These are phyloP conservation scores for Prunus yedoensis DNA, from an alignment of 331 rosid species.

Conservation along the genomic window DNA sequence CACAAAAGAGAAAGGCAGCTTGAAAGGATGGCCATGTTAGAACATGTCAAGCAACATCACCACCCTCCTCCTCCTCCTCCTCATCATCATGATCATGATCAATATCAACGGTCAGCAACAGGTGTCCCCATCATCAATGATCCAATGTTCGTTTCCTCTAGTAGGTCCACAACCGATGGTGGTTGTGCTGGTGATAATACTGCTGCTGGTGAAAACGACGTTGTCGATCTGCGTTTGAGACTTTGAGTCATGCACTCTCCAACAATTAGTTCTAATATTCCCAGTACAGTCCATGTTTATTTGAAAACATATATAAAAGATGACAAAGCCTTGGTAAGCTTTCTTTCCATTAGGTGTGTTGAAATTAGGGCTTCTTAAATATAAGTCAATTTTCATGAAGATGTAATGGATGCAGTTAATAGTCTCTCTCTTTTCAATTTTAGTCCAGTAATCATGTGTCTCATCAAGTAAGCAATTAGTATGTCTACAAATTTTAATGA, in stretches of 20 bases:
- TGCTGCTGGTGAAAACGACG: not conserved
- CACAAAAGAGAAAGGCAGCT: constrained; percentile 33
- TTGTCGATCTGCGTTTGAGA: constrained; percentile 19
- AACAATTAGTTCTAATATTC: no score
- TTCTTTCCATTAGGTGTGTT: no score
- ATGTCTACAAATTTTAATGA: no score
- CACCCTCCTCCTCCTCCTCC: not conserved
- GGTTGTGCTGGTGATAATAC: not conserved
- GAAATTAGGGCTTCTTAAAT: no score
- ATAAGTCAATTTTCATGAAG: no score
- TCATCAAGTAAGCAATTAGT: no score
- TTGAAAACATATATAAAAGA: no score
- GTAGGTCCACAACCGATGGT: not conserved
- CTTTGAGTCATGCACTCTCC: not conserved
- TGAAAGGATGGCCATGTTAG: constrained; percentile 17
- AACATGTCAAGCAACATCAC: not conserved
- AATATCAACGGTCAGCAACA: not conserved
- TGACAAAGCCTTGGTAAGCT: no score
- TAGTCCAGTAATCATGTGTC: no score
- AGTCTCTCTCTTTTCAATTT: no score
- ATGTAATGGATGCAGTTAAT: no score
- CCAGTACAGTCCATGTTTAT: no score
- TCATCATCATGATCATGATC: not conserved
- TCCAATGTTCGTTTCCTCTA: not conserved
- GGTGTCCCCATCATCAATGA: constrained; percentile 5